Base-by-base conservation (phyloP, 495 filamentous ascomycete species). In the Podospora bellae-mahoneyi region DNA sequence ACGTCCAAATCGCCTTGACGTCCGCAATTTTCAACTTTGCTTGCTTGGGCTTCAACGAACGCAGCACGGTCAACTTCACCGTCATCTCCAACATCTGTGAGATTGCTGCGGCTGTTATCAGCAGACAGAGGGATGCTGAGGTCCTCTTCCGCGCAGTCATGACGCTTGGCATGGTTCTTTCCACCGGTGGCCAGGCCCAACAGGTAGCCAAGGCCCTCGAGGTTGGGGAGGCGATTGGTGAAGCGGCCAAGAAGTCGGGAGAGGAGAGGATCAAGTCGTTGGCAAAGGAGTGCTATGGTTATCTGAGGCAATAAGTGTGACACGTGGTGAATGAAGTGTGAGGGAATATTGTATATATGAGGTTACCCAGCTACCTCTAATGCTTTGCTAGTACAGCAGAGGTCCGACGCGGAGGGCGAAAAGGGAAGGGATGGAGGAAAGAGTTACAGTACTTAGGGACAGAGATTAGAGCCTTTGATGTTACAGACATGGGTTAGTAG, bases 21-120 rank as follows among this genome's bases (percentile, higher is more conserved):
- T 96, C 96, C 7, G 82, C 92, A 0, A 89, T 89, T 71, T 89
- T 98, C 74, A 98, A 99, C 79, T 93, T 90, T 78, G 86, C 91
- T 3, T 90, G 91, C 23, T 84, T 89, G 34, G 78, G 77, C 0
- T 81, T 78, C 53, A 80, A 73, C 28, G 64, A 78, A 55, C 67
- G 69, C 0, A 62, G 56, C 30, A 58, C 39, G 3, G 53, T 78
- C 27, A 69, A 70, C 44, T 27, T 66, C 15, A 65, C 69, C 55
- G 58, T 16, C 55, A 73, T 6, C 64, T 71, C 34, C 32, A 62
- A 23, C 54, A 32, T 83, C 15, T 61, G 76, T 27, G 75, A 74
- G 27, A 84, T 89, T 34, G 77, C 96, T 3, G 83, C 80, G 26
- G 81, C 83, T 62, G 85, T 94, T 2, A 72, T 96, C 3, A 75